Evolutionary conservation across 371 early-diverging fungal genomes (phyloP).

Genomic region (Apophysomyces ossiformis): DNA sequence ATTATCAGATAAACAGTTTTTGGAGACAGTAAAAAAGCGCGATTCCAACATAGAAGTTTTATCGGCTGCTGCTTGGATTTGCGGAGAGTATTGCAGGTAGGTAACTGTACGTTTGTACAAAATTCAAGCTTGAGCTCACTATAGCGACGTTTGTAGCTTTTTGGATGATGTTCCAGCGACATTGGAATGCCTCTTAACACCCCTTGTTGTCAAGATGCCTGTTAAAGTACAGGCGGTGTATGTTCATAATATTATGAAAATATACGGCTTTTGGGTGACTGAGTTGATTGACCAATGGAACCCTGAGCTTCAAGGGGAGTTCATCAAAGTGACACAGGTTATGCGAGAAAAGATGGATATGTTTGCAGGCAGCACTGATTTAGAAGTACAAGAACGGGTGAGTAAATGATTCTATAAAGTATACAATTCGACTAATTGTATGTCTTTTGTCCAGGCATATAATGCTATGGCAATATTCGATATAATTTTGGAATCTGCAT

Average conservation of each 20-base stretch:
- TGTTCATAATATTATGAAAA: slow-evolving; percentile 76
- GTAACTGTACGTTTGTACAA: background rate
- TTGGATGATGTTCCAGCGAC: slow-evolving; percentile 56
- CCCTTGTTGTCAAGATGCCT: slow-evolving; percentile 59
- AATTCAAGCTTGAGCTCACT: too few species aligned
- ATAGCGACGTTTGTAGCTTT: slow-evolving; percentile 22
- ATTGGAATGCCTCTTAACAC: slow-evolving; percentile 60
- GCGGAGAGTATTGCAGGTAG: slow-evolving; percentile 84
- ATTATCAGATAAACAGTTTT: slow-evolving; percentile 61
- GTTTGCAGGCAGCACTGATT: slow-evolving; percentile 60
- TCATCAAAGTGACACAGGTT: slow-evolving; percentile 54
- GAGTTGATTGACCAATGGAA: slow-evolving; percentile 64
- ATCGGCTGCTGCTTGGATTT: slow-evolving; percentile 88
- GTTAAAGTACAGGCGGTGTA: slow-evolving; percentile 72
- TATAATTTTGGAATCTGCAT: slow-evolving; percentile 45
- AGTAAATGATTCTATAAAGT: slow-evolving; percentile 12
- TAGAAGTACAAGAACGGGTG: slow-evolving; percentile 88
- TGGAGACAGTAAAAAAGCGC: slow-evolving; percentile 64
- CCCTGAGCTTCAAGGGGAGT: slow-evolving; percentile 52
- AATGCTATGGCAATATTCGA: slow-evolving; percentile 62
- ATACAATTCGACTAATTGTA: background rate
- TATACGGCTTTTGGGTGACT: slow-evolving; percentile 71
- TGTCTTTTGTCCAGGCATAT: slow-evolving; percentile 48
- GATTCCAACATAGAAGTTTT: slow-evolving; percentile 78
- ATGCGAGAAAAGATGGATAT: slow-evolving; percentile 58